phyloP scores from a whole-genome alignment of 2,329 filamentous ascomycete species.

The Pseudonectria foliicola region DNA sequence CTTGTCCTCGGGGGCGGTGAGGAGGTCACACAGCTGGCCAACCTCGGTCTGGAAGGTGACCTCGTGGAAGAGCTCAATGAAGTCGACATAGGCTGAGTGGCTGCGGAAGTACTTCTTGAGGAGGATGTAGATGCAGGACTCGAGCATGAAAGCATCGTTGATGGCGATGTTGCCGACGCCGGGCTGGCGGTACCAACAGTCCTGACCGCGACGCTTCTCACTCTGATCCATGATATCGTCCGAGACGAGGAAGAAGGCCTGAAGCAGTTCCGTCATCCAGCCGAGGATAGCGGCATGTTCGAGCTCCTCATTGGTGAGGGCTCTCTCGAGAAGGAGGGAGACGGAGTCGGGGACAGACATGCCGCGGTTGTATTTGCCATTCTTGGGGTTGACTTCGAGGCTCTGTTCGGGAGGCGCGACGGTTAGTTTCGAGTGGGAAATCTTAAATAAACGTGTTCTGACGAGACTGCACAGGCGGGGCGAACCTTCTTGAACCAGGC shows the following conservation, averaged over 20 bases:
- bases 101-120: conserved; percentile 90
- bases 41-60: conserved; percentile 89
- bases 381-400: conserved; percentile 77
- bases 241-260: conserved; percentile 97
- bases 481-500: conserved; percentile 80
- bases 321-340: conserved; percentile 64
- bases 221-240: conserved; percentile 98
- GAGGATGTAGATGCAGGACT: conserved; percentile 80
- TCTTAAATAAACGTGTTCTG: background rate
- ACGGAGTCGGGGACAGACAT: conserved; percentile 94
- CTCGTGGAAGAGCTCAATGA: conserved; percentile 96
- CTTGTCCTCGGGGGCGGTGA: conserved; percentile 90
- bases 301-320: conserved; percentile 75
- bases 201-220: conserved; percentile 87
- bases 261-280: conserved; percentile 96
- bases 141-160: conserved; percentile 97
- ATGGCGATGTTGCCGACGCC: conserved; percentile 93
- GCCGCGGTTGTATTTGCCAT: conserved; percentile 97
- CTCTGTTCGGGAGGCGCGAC: conserved; percentile 45
- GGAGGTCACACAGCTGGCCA: conserved; percentile 87
- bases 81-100: conserved; percentile 81
- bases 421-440: conserved; percentile 5
- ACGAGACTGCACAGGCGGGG: conserved; percentile 2
- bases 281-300: conserved; percentile 82
- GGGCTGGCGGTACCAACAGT: conserved; percentile 92